phyloP scores from a whole-genome alignment of 768 basidiomycete genomes.

The Xerocomellus dryophilus region DNA sequence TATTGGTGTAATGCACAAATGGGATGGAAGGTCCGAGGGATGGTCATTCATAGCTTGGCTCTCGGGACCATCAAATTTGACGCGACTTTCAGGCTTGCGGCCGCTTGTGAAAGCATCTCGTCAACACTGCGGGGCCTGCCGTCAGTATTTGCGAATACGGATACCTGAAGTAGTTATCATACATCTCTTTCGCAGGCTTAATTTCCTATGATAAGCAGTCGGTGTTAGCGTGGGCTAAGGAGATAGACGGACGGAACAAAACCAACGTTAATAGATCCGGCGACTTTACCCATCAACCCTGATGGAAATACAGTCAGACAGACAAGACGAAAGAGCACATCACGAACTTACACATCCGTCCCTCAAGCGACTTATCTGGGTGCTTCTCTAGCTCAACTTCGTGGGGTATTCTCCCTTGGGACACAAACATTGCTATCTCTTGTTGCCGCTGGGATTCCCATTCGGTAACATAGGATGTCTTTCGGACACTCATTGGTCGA shows the following conservation, averaged over 20 bases:
- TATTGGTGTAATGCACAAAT: not conserved
- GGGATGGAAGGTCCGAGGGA: not conserved
- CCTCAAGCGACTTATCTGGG: constrained; percentile 62
- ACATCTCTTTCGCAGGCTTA: constrained; percentile 85
- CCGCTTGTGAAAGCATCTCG: constrained; percentile 72
- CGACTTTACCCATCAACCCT: constrained; percentile 82
- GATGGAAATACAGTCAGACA: not conserved
- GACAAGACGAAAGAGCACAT: not conserved
- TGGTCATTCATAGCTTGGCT: constrained; percentile 44
- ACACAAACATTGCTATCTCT: constrained; percentile 58
- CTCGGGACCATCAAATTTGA: constrained; percentile 40
- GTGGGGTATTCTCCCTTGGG: constrained; percentile 71
- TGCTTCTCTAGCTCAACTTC: constrained; percentile 65
- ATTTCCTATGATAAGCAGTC: constrained; percentile 49
- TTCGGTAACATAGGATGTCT: constrained; percentile 72
- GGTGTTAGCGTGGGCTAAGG: not conserved
- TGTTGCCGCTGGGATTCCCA: constrained; percentile 65
- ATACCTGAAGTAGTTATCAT: constrained; percentile 22
- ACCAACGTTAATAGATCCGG: constrained; percentile 62
- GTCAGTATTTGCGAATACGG: constrained; percentile 8
- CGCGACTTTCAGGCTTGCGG: constrained; percentile 49
- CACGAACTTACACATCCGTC: constrained; percentile 51
- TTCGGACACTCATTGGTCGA: constrained; percentile 77
- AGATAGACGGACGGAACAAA: not conserved
- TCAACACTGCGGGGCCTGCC: constrained; percentile 56